Percentiles rank a stretch among this genome's conserved stretches.
Conservation (phyloP, 169 alveolate species). For the Cyclospora cayetanensis region DNA sequence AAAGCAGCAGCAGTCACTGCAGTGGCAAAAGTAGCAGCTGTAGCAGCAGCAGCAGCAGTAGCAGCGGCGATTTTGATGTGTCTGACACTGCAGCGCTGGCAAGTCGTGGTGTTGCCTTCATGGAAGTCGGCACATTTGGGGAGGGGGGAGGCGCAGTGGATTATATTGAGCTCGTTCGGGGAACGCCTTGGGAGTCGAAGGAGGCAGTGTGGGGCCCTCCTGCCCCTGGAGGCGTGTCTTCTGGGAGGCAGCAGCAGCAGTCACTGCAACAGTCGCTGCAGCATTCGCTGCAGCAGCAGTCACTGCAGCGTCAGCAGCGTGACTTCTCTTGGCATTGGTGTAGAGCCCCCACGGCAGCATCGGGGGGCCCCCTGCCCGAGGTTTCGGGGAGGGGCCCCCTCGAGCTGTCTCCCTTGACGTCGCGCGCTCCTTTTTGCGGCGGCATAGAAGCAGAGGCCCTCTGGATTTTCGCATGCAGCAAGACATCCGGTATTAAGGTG, state of each 20-base stretch:
- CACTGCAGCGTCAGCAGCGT: background rate
- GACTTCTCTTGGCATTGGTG: slow-evolving; percentile 52
- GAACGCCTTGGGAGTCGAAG: slow-evolving; percentile 61
- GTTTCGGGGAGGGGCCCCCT: background rate
- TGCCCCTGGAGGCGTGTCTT: too few species aligned
- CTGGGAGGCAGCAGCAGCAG: too few species aligned
- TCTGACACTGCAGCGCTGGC: slow-evolving; percentile 36
- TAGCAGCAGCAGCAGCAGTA: slow-evolving; percentile 25
- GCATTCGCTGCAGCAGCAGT: background rate
- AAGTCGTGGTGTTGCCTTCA: slow-evolving; percentile 20
- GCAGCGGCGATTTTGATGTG: background rate
- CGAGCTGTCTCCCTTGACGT: background rate
- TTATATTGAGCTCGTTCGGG: slow-evolving; percentile 22
- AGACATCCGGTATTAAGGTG: slow-evolving; percentile 39
- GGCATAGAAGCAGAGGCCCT: slow-evolving; percentile 63
- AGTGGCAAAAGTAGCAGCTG: too few species aligned
- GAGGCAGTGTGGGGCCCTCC: too few species aligned
- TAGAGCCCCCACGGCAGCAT: slow-evolving; percentile 16
- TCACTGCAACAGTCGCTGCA: too few species aligned
- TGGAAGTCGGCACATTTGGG: slow-evolving; percentile 33
- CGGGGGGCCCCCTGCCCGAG: background rate
- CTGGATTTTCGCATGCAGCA: slow-evolving; percentile 70
- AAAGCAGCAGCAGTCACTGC: too few species aligned
- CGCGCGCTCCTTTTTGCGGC: slow-evolving; percentile 17
- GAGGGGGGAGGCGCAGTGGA: slow-evolving; percentile 37